Evolutionary conservation across 2,329 filamentous ascomycete genomes (phyloP).

Genomic region (Epichloe bromicola): DNA sequence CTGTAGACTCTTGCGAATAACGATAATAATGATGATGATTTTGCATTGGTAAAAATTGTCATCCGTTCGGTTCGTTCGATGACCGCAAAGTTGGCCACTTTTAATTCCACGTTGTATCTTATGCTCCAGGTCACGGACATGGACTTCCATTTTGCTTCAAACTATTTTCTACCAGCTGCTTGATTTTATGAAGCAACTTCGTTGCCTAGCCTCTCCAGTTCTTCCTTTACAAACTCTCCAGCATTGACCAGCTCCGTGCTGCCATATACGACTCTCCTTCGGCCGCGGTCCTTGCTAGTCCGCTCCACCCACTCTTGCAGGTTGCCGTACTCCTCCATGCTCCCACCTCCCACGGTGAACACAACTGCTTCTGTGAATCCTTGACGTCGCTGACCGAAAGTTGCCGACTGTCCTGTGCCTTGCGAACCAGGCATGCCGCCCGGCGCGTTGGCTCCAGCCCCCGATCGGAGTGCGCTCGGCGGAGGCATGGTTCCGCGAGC

Average conservation of each 20-base stretch:
- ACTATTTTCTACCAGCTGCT: neutral
- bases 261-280: conserved; percentile 81
- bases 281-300: conserved; percentile 52
- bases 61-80: neutral
- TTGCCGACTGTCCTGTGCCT: conserved; percentile 56
- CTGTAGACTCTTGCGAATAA: neutral
- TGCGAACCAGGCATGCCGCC: conserved; percentile 38
- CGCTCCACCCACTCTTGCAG: conserved; percentile 89
- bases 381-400: conserved; percentile 80
- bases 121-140: too few species aligned
- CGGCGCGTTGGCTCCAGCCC: conserved; percentile 27
- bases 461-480: conserved; percentile 45
- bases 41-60: neutral
- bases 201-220: conserved; percentile 48
- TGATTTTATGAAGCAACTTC: conserved; percentile 32
- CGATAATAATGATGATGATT: neutral
- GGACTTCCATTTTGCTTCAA: neutral
- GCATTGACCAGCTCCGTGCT: conserved; percentile 74
- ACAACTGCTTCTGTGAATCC: conserved; percentile 84
- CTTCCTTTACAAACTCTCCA: conserved; percentile 49
- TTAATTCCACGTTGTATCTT: neutral
- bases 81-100: neutral
- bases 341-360: conserved; percentile 91
- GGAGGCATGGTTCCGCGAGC: conserved; percentile 85
- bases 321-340: conserved; percentile 98